These are phyloP conservation scores for Lipomyces lipofer DNA, from an alignment of 805 yeast genomes.

Conservation along the genomic window DNA sequence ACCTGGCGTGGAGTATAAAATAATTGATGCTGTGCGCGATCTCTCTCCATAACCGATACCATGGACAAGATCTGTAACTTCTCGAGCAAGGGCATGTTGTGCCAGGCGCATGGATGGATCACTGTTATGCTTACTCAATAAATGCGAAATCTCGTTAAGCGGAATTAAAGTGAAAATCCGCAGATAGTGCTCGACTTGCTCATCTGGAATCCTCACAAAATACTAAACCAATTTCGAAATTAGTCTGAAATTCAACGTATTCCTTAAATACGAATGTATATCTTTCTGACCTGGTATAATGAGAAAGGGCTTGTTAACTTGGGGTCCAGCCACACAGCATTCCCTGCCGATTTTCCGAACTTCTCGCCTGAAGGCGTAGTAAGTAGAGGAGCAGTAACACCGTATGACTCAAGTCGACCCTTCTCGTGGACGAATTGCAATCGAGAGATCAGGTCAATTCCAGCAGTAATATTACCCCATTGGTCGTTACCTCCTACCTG, in stretches of 20 bases:
- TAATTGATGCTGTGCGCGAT: conserved; percentile 65
- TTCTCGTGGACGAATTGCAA: conserved; percentile 38
- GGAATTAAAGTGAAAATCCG: conserved; percentile 82
- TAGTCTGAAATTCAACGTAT: not conserved
- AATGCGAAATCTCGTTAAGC: conserved; percentile 52
- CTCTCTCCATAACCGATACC: conserved; percentile 74
- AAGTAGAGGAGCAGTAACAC: conserved; percentile 85
- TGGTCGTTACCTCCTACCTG: conserved; percentile 88
- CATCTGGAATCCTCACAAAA: conserved; percentile 77
- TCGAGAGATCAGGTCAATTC: conserved; percentile 79
- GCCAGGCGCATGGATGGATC: conserved; percentile 70
- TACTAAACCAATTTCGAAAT: conserved; percentile 33
- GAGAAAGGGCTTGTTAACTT: conserved; percentile 76
- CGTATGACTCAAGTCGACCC: conserved; percentile 49
- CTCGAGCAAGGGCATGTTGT: conserved; percentile 75
- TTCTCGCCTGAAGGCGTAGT: conserved; percentile 89
- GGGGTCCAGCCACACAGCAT: conserved; percentile 84
- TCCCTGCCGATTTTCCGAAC: conserved; percentile 96
- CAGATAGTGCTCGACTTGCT: conserved; percentile 66
- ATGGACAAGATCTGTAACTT: conserved; percentile 83
- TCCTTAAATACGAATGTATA: conserved; percentile 20
- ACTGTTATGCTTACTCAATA: conserved; percentile 53
- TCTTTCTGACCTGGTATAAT: conserved; percentile 73
- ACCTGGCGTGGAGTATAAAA: conserved; percentile 62
- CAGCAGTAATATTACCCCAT: conserved; percentile 98